Evolutionary conservation across 2,329 filamentous ascomycete genomes (phyloP).

Genomic region (Colletotrichum sp.): DNA sequence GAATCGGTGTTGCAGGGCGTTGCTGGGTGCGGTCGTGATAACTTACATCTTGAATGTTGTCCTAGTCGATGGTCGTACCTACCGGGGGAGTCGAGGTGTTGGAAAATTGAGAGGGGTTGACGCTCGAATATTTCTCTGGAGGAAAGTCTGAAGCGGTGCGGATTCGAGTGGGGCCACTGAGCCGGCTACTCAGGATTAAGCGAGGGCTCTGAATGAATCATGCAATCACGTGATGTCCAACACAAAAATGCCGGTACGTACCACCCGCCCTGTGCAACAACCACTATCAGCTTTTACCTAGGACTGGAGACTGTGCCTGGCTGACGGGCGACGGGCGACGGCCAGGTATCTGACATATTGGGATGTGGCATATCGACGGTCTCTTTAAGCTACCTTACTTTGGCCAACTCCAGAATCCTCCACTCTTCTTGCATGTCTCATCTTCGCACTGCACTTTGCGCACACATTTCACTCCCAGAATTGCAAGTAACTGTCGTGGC

Average conservation of each 20-base stretch:
- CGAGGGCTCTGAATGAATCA: constrained; percentile 39
- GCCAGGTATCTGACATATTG: too few relatives aligned
- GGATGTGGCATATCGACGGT: background rate
- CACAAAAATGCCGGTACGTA: background rate
- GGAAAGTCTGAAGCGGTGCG: background rate
- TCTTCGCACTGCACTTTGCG: background rate
- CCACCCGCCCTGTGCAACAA: background rate
- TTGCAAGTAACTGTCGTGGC: background rate
- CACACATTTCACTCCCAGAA: background rate
- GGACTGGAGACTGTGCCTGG: background rate
- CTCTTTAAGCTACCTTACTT: background rate
- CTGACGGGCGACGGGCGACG: background rate
- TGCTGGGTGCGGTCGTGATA: constrained; percentile 13
- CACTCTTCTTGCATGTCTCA: background rate
- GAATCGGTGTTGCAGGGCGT: constrained; percentile 5
- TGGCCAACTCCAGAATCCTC: background rate
- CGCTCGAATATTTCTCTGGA: constrained; percentile 37
- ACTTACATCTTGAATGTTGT: constrained; percentile 45
- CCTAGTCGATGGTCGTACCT: constrained; percentile 40
- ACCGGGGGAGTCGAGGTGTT: constrained; percentile 27
- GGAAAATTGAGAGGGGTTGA: constrained; percentile 42
- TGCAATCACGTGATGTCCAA: constrained; percentile 25
- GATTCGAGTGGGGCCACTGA: constrained; percentile 38
- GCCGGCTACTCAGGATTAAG: constrained; percentile 34
- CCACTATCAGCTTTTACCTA: background rate